Conservation (phyloP, 2,329 filamentous ascomycete genomes). For the Scytalidium sp. region DNA sequence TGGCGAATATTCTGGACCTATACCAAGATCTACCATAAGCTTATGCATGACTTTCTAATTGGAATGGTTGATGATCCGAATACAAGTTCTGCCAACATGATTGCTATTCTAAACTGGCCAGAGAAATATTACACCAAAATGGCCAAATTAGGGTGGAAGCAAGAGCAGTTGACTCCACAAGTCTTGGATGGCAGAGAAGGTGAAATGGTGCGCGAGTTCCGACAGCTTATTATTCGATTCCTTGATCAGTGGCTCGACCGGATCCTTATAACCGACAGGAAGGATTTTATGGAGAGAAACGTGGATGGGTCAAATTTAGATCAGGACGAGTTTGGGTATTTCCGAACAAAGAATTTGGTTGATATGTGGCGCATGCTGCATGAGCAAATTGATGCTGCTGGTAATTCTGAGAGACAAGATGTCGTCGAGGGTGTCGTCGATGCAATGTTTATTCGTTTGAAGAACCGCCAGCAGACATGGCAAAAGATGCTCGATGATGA, state of each 20-base stretch:
- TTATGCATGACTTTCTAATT: conserved; percentile 94
- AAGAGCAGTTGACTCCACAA: conserved; percentile 76
- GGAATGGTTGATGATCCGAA: conserved; percentile 79
- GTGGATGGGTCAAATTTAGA: conserved; percentile 75
- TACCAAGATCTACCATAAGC: conserved; percentile 82
- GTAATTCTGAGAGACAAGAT: conserved; percentile 80
- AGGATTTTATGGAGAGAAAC: conserved; percentile 75
- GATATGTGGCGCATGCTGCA: conserved; percentile 98
- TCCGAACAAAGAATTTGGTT: conserved; percentile 86
- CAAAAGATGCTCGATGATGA: conserved; percentile 87
- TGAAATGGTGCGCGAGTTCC: conserved; percentile 90
- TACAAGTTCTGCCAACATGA: conserved; percentile 79
- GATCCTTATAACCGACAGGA: conserved; percentile 79
- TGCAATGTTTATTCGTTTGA: conserved; percentile 88
- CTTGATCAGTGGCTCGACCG: conserved; percentile 98
- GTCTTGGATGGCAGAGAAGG: conserved; percentile 86
- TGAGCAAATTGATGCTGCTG: conserved; percentile 85
- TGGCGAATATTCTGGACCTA: conserved; percentile 96
- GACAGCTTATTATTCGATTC: conserved; percentile 90
- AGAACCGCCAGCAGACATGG: conserved; percentile 79
- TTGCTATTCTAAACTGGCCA: conserved; percentile 92
- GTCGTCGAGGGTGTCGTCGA: conserved; percentile 95
- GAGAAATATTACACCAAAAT: conserved; percentile 97
- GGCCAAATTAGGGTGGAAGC: conserved; percentile 78
- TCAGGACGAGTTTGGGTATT: conserved; percentile 83